Evolutionary conservation across 805 yeast genomes (phyloP), one percentile per base, ranked within the genome.

Genomic region (Candida tallmaniae): DNA sequence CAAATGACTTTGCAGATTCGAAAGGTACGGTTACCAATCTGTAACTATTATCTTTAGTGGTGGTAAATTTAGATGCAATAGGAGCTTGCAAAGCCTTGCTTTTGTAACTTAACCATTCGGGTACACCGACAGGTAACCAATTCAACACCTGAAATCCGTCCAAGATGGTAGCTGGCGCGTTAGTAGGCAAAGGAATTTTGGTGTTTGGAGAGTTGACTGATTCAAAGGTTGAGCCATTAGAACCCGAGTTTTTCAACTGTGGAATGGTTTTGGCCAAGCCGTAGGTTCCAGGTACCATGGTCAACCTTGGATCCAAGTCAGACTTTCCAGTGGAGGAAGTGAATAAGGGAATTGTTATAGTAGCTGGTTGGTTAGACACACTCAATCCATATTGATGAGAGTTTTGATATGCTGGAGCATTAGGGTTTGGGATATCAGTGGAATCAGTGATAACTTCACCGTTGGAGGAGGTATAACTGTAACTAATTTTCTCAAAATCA

Each of bases 321-420:
- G 97, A 85, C 48, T 77, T 82, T 19, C 74, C 70, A 22, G 75
- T 70, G 23, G 81, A 59, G 0, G 95, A 81, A 5, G 95, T 73
- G 52, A 93, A 90, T 32, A 93, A 65, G 10, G 96, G 95, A 19
- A 76, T 69, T 26, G 80, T 87, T 27, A 74, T 73, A 13, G 74
- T 73, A 3, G 83, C 77, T 5, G 48, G 51, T 18, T 46, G 49
- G 16, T 36, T 30, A 29, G 42, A 52, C 20, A 13, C 29, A n/a
- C 12, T 13, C 19, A 23, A 27, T 2, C 39, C 39, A 25, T 36
- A 40, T 15, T 30, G 28, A 14, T 34, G 36, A 9, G 39, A 32
- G 8, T 46, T 36, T 17, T 49, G 44, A 17, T 40, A 34, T 11
- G 38, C 41, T 18, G 48, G 26, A 18, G 42, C 41, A 27, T 42